Percentiles rank a stretch among this genome's conserved stretches.
These are phyloP conservation scores for Dryadomyces quercus-mongolicae DNA, from an alignment of 2,329 filamentous ascomycete species.

Conservation along the genomic window DNA sequence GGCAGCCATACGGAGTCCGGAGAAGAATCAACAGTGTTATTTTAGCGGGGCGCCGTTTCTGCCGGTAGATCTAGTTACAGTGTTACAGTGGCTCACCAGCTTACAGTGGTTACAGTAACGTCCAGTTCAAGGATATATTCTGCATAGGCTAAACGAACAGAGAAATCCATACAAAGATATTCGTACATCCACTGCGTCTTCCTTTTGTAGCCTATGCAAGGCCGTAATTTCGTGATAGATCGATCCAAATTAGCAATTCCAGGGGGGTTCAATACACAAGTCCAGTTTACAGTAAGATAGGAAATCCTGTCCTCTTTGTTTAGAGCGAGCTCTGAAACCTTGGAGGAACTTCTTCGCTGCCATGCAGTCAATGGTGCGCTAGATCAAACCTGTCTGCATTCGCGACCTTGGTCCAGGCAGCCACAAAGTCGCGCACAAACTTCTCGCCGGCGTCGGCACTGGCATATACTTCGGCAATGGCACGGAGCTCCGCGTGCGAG, in stretches of 20 bases:
- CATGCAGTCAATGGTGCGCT: neutral
- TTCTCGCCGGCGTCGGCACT: constrained; percentile 45
- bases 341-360: neutral
- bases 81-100: no score
- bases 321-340: neutral
- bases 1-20: no score
- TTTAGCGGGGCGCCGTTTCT: no score
- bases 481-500: constrained; percentile 61
- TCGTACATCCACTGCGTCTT: neutral
- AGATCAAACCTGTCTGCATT: constrained; percentile 60
- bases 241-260: neutral
- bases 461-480: constrained; percentile 58
- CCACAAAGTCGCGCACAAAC: constrained; percentile 60
- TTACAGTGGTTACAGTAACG: no score
- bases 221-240: neutral
- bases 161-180: neutral
- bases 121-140: no score
- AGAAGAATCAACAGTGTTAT: no score
- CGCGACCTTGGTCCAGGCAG: constrained; percentile 64
- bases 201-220: neutral
- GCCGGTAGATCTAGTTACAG: no score
- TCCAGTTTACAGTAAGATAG: neutral
- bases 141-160: neutral
- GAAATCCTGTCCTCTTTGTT: neutral
- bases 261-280: neutral